Conservation (phyloP, 345 rosid genomes). For the Trapa incisa region DNA sequence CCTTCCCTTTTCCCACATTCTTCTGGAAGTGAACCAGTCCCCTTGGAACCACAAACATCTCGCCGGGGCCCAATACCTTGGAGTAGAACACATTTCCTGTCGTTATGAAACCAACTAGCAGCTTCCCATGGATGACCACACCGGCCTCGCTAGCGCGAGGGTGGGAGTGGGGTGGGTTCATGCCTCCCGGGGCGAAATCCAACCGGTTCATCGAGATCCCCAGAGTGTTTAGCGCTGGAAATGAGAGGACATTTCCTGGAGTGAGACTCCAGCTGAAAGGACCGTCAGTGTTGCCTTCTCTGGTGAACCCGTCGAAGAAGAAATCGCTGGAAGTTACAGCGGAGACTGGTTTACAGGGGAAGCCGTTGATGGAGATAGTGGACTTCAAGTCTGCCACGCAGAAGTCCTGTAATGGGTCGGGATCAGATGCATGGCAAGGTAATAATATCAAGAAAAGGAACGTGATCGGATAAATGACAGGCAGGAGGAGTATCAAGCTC, state of each 20-base stretch:
- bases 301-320: slow-evolving; percentile 46
- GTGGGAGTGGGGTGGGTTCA: slow-evolving; percentile 62
- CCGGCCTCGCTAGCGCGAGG: slow-evolving; percentile 54
- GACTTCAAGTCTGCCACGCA: slow-evolving; percentile 42
- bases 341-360: slow-evolving; percentile 56
- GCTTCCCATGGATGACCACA: slow-evolving; percentile 39
- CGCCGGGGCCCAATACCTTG: neutral
- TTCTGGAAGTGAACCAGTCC: neutral
- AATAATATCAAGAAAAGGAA: slow-evolving; percentile 21
- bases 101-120: slow-evolving; percentile 33
- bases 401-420: slow-evolving; percentile 60
- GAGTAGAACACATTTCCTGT: neutral
- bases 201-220: slow-evolving; percentile 68
- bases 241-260: slow-evolving; percentile 33
- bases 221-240: slow-evolving; percentile 50
- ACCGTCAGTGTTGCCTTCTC: slow-evolving; percentile 39
- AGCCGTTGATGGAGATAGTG: slow-evolving; percentile 39
- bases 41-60: neutral
- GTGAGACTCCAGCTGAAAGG: slow-evolving; percentile 18
- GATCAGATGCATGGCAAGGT: slow-evolving; percentile 28
- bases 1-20: slow-evolving; percentile 34
- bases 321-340: slow-evolving; percentile 45
- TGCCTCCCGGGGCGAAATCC: slow-evolving; percentile 41
- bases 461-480: neutral
- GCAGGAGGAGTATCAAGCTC: neutral